Base-by-base conservation (phyloP, 495 filamentous ascomycete genomes). In the Bacidia rubella region DNA sequence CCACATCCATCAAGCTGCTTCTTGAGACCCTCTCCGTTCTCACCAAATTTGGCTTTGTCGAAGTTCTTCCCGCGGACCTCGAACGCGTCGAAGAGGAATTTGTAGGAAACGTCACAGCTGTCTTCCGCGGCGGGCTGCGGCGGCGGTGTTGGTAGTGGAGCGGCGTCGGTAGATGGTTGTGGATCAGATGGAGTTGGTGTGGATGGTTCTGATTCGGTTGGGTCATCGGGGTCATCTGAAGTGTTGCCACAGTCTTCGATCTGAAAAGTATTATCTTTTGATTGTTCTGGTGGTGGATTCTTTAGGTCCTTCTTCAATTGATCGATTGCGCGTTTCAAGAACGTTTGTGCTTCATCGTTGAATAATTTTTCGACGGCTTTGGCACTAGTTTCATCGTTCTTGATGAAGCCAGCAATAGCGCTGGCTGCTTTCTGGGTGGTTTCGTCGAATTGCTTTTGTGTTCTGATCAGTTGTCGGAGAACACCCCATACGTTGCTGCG, bases 1-100 rank as follows among this genome's bases (percentile, higher is more conserved):
- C 59, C 56, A 49, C 59, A 61, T 22, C 56, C 49, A 21, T 42
- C 43, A 22, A 61, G 38, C 27, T 59, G 44, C 11, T 40, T 41
- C 9, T 56, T 15, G 39, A 58, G 35, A 17, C 58, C 58, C 2
- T 35, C 35, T 20, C 52, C 56, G 21, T 58, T 32, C 7, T 23
- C 24, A 11, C 53, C 56, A 10, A 57, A 46, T 38, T 58, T 58
- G 2, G n/a, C 44, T 1, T 24, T 11, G 23, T 49, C 53, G 47
- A 58, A 55, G 40, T 55, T 51, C 39, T 55, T 47, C 4, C 56
- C 56, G 11, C 56, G 21, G 44, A 58, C 17, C 32, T 58, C 45
- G 39, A 58, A 55, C 2, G 17, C 3, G 35, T 58, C 38, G 4
- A 26, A 24, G 10, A 55, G 7, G 52, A 55, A 19, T 24, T 29